These are phyloP conservation scores for Firmiana major DNA, from an alignment of 345 rosid genomes.

Conservation along the genomic window DNA sequence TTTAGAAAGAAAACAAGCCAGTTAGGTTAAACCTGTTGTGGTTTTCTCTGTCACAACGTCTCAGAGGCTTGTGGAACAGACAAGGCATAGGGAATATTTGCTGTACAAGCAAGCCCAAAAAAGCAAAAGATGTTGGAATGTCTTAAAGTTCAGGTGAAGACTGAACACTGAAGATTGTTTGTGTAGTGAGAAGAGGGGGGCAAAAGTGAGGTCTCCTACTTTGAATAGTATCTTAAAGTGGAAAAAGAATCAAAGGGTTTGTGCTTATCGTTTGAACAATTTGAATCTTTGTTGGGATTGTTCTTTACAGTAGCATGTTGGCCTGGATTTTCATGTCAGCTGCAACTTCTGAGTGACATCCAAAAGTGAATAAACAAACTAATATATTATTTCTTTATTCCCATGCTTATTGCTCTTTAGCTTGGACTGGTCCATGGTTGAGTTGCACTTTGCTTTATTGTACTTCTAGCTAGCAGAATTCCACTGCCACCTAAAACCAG, in stretches of 20 bases:
- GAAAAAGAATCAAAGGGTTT: background rate
- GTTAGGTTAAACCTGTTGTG: background rate
- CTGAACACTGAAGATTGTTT: background rate
- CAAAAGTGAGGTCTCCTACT: background rate
- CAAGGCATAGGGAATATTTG: constrained; percentile 8
- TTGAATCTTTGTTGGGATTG: constrained; percentile 15
- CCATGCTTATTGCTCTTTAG: background rate
- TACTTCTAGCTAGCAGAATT: background rate
- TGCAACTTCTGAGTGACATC: background rate
- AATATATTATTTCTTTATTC: background rate
- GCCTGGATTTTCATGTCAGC: constrained; percentile 8
- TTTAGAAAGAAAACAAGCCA: background rate
- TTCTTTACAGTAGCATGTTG: background rate
- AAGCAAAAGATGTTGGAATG: background rate
- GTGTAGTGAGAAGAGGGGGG: constrained; percentile 7
- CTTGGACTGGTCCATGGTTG: background rate
- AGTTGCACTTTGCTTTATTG: background rate
- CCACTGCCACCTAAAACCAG: background rate
- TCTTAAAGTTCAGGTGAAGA: background rate
- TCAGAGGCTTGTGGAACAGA: background rate
- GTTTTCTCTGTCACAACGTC: background rate
- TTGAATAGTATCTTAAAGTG: constrained; percentile 9
- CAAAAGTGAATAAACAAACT: background rate
- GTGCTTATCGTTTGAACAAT: background rate
- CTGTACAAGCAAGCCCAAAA: background rate